Evolutionary conservation across 2,329 filamentous ascomycete genomes (phyloP).

Genomic region (Penicillium sp.): DNA sequence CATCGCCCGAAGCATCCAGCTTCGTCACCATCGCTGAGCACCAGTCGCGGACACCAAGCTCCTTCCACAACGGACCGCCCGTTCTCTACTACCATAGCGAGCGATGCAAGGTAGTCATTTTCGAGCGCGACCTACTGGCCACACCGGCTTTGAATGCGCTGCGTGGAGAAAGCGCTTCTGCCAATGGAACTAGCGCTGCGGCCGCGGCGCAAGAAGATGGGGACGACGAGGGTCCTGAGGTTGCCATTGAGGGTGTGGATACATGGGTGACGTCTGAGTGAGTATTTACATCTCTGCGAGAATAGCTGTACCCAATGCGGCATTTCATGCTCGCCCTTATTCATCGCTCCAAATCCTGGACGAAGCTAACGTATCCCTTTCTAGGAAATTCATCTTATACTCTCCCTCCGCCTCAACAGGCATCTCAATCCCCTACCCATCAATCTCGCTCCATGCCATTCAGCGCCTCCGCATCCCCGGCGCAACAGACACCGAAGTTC

Average conservation of each 20-base stretch:
- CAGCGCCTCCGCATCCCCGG: slow-evolving; percentile 47
- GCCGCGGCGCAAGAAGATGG: slow-evolving; percentile 10
- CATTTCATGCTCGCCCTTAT: not conserved
- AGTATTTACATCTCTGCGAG: slow-evolving; percentile 16
- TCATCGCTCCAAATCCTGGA: too few species aligned
- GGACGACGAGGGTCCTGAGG: slow-evolving; percentile 34
- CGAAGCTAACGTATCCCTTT: not conserved
- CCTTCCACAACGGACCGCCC: slow-evolving; percentile 52
- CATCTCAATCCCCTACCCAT: slow-evolving; percentile 53
- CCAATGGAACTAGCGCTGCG: slow-evolving; percentile 16
- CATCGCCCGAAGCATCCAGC: slow-evolving; percentile 43
- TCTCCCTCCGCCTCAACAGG: slow-evolving; percentile 40
- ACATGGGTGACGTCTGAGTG: slow-evolving; percentile 56
- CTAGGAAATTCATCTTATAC: slow-evolving; percentile 51
- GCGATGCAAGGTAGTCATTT: slow-evolving; percentile 49
- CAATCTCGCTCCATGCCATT: slow-evolving; percentile 54
- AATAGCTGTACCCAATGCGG: not conserved
- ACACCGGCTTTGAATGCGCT: slow-evolving; percentile 41
- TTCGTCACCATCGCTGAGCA: slow-evolving; percentile 51
- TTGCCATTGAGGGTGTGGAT: slow-evolving; percentile 46
- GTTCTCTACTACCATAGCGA: slow-evolving; percentile 53
- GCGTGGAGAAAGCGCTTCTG: slow-evolving; percentile 23
- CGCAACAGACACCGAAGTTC: slow-evolving; percentile 35
- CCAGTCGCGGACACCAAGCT: slow-evolving; percentile 53
- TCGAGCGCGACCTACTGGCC: slow-evolving; percentile 45